Evolutionary conservation across 805 yeast species (phyloP), one percentile per base, ranked within the genome.

Genomic region (Lipomyces yamanashiensis): DNA sequence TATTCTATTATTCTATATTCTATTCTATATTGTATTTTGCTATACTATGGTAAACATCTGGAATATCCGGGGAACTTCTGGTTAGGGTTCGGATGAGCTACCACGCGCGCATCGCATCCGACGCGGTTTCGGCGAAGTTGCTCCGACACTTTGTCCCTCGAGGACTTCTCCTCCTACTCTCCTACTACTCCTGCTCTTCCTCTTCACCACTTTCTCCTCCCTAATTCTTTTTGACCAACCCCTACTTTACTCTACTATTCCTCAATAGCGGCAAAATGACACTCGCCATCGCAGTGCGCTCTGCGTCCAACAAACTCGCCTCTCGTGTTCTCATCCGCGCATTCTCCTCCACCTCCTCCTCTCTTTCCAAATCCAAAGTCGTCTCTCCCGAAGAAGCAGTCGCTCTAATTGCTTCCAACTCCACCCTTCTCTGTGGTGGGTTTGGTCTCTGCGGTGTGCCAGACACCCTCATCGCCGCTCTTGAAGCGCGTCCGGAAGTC

Each of bases 381-480:
- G 41, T 34, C 23, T 15, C 61, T 5, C 56, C 63, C 33, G 47
- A 23, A 15, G 58, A 53, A 34, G 80, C 80, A 1, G 63, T 78
- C 37, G 67, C 64, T 33, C 78, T 72, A 7, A 70, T 78, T 15
- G 40, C 61, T 10, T 67, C 79, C 10, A 70, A 74, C 54, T 71
- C 74, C 55, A 75, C 79, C 2, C 66, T 81, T 7, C 71, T 81
- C n/a, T 75, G 80, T 17, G 85, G 85, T 17, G 85, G 85, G 1
- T 81, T 81, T 70, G 85, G 85, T 0, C 69, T 81, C 19, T 76
- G 81, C 62, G 85, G 85, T 6, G 75, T 80, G 4, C 83, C 85
- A 10, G 82, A 79, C 52, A 79, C 82, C 1, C 71, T 80, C 33
- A 77, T 81, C 49, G 72, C 74, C 49, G 84, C 77, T 23, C 69